Percentiles rank a stretch among this genome's conserved stretches.
phyloP scores from a whole-genome alignment of 139 green algal species.

The Ostreobium quekettii region DNA sequence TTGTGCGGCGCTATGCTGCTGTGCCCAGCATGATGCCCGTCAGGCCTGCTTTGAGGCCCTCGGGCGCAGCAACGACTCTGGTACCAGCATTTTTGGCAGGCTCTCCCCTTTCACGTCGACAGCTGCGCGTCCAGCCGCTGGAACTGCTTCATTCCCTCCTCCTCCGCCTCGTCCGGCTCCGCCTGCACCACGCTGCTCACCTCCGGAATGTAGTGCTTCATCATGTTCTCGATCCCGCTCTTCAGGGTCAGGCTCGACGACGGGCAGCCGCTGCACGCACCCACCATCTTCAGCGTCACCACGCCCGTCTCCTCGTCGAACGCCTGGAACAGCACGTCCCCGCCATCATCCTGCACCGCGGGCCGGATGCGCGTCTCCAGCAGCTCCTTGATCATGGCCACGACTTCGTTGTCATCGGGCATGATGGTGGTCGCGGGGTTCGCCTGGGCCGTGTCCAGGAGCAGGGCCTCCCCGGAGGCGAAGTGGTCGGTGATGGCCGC shows the following conservation, averaged over 20 bases:
- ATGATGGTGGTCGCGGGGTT: slow-evolving; percentile 47
- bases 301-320: slow-evolving; percentile 82
- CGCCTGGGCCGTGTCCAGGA: slow-evolving; percentile 44
- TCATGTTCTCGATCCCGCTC: slow-evolving; percentile 98
- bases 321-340: slow-evolving; percentile 84
- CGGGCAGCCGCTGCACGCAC: slow-evolving; percentile 88
- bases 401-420: slow-evolving; percentile 43
- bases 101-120: slow-evolving; percentile 31
- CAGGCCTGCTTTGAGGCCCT: too few species aligned
- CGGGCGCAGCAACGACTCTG: too few species aligned
- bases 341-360: slow-evolving; percentile 89
- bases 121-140: slow-evolving; percentile 60
- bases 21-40: too few species aligned
- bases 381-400: slow-evolving; percentile 99
- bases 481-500: slow-evolving; percentile 95
- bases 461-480: slow-evolving; percentile 58
- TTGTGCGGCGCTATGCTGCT: too few species aligned
- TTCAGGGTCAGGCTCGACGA: slow-evolving; percentile 93
- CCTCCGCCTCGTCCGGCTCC: slow-evolving; percentile 58
- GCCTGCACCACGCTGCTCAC: slow-evolving; percentile 62
- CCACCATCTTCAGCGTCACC: slow-evolving; percentile 89
- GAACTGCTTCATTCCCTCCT: slow-evolving; percentile 57
- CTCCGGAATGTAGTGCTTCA: slow-evolving; percentile 93
- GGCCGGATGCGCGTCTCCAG: slow-evolving; percentile 96
- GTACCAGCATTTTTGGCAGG: too few species aligned